A percentile compares a stretch with the other conserved stretches of the same genome.
Conservation (phyloP, 1,284 basidiomycete species). For the Takashimella koratensis region DNA sequence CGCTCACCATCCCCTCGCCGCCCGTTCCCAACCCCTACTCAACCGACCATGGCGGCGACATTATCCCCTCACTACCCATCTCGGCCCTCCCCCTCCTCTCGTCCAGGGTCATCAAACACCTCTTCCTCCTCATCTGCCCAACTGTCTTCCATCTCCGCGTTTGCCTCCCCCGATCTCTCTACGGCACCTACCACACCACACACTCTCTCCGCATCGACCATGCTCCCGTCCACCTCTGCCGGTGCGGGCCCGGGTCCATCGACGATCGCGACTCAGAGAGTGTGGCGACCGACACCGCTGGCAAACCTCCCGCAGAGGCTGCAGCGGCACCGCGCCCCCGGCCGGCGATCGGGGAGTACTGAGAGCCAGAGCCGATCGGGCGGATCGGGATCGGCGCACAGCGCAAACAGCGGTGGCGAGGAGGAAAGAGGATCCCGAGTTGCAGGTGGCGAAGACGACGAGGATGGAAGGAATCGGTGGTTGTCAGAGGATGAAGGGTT, state of each 20-base stretch:
- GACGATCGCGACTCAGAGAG: background rate
- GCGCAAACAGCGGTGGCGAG: background rate
- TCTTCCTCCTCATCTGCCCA: slow-evolving; percentile 12
- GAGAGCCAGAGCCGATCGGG: background rate
- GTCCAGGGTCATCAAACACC: slow-evolving; percentile 27
- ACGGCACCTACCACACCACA: slow-evolving; percentile 13
- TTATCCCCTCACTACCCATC: background rate
- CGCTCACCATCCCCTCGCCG: background rate
- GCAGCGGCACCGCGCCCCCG: slow-evolving; percentile 2
- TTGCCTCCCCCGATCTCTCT: background rate
- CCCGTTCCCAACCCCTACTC: background rate
- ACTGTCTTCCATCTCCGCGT: slow-evolving; percentile 1
- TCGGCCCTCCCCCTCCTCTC: background rate
- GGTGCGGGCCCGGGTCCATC: background rate
- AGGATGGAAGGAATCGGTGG: slow-evolving; percentile 31
- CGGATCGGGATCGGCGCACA: background rate
- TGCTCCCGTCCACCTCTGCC: background rate
- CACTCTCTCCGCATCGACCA: background rate
- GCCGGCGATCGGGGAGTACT: background rate
- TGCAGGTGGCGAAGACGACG: slow-evolving; percentile 3
- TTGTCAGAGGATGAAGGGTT: slow-evolving; percentile 40
- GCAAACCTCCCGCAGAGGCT: slow-evolving; percentile 14
- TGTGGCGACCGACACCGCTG: slow-evolving; percentile 27
- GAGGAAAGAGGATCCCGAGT: background rate
- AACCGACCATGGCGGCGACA: background rate